phyloP scores from a whole-genome alignment of 176 grass and related monocot genomes.

The Musa troglodytarum region DNA sequence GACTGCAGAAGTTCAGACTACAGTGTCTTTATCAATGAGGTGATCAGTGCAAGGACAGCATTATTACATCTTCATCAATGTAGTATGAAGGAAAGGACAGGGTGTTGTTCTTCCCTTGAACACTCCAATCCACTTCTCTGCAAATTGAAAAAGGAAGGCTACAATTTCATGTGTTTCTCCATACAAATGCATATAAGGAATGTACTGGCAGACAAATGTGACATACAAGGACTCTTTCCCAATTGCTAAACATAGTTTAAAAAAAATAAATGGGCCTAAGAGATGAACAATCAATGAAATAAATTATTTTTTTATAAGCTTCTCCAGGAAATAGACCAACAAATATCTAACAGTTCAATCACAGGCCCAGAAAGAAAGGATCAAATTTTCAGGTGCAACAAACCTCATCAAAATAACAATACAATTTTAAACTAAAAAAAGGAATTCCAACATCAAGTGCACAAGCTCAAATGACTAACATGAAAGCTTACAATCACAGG shows the following conservation, averaged over 20 bases:
- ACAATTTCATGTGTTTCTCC: slow-evolving; percentile 16
- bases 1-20: neutral
- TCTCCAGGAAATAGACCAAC: neutral
- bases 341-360: too few species aligned
- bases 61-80: slow-evolving; percentile 91
- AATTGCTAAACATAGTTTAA: neutral
- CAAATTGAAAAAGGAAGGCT: slow-evolving; percentile 26
- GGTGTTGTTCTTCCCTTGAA: slow-evolving; percentile 54
- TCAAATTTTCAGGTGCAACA: neutral
- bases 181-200: neutral
- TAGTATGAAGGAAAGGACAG: slow-evolving; percentile 86
- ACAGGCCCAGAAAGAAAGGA: neutral
- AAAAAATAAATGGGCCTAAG: neutral
- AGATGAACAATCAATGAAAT: neutral
- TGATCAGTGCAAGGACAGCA: slow-evolving; percentile 23
- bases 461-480: neutral
- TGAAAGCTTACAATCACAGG: neutral
- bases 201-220: neutral
- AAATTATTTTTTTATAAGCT: neutral
- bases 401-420: neutral
- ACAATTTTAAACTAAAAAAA: neutral
- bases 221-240: neutral
- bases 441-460: neutral
- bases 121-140: slow-evolving; percentile 80
- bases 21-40: neutral